These are phyloP conservation scores for Apiospora kogelbergensis DNA, from an alignment of 2,329 filamentous ascomycete genomes.

Conservation along the genomic window DNA sequence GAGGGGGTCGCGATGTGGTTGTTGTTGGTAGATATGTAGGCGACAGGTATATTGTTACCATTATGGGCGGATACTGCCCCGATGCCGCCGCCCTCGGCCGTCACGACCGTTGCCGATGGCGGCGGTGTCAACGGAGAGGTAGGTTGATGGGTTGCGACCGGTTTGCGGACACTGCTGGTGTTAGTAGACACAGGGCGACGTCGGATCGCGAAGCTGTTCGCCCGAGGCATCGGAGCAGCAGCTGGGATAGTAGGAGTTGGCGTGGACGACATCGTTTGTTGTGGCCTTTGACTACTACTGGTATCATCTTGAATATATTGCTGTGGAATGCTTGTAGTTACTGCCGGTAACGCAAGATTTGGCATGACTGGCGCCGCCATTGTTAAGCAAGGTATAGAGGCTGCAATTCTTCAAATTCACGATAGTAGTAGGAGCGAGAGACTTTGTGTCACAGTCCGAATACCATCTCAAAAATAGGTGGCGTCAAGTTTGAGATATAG, in stretches of 20 bases:
- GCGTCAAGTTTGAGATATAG: neutral
- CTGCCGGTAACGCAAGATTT: neutral
- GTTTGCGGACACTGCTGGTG: neutral
- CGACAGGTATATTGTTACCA: neutral
- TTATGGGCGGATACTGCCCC: neutral
- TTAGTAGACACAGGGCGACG: neutral
- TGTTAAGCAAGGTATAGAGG: neutral
- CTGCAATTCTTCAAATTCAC: neutral
- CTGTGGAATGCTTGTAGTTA: neutral
- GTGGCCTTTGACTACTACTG: neutral
- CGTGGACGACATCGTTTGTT: neutral
- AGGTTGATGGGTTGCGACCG: neutral
- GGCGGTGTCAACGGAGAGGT: neutral
- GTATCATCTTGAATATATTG: neutral
- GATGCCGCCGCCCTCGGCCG: neutral
- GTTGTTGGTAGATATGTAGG: neutral
- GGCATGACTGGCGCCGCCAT: neutral
- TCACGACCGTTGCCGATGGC: neutral
- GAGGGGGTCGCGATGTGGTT: neutral
- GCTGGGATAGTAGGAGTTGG: neutral
- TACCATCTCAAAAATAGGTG: neutral
- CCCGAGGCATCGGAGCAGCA: neutral
- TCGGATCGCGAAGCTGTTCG: neutral
- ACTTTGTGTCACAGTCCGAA: neutral
- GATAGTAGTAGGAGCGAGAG: neutral